A percentile compares a stretch with the other conserved stretches of the same genome.
Conservation (phyloP, 768 basidiomycete species). For the Hemileccinum rubropunctum region DNA sequence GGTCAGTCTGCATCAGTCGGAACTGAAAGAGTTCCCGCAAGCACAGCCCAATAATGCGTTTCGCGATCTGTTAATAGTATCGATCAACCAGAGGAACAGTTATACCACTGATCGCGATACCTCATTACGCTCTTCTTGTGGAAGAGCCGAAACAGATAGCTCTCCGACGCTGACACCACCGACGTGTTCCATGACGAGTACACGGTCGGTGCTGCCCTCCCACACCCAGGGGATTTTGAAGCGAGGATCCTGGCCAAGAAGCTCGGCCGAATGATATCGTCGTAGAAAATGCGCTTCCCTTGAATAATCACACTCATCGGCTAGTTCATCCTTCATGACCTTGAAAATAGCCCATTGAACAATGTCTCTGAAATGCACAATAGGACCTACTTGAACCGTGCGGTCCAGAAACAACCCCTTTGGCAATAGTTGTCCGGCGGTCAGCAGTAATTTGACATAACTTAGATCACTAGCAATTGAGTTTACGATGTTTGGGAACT, state of each 20-base stretch:
- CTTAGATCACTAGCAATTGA: slow-evolving; percentile 87
- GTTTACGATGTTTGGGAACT: slow-evolving; percentile 88
- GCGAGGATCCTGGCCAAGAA: slow-evolving; percentile 54
- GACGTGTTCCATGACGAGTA: slow-evolving; percentile 89
- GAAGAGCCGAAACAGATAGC: slow-evolving; percentile 48
- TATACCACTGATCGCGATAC: slow-evolving; percentile 40
- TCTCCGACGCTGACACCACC: slow-evolving; percentile 80
- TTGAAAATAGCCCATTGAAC: slow-evolving; percentile 22
- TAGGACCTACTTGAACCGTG: slow-evolving; percentile 60
- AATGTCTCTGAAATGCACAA: background rate
- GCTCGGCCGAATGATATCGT: slow-evolving; percentile 50
- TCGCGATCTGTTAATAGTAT: slow-evolving; percentile 63
- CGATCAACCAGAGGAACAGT: background rate
- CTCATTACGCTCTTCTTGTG: slow-evolving; percentile 66
- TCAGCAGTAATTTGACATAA: slow-evolving; percentile 80
- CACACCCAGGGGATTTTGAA: slow-evolving; percentile 89
- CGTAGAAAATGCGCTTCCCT: slow-evolving; percentile 75
- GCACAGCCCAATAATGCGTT: slow-evolving; percentile 79
- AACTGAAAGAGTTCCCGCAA: slow-evolving; percentile 89
- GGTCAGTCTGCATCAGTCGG: slow-evolving; percentile 96
- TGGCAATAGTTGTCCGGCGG: slow-evolving; percentile 78
- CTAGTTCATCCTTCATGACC: slow-evolving; percentile 88
- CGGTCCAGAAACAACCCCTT: slow-evolving; percentile 87
- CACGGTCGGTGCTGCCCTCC: slow-evolving; percentile 74
- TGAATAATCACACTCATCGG: slow-evolving; percentile 89